Evolutionary conservation across 306 rosid species (phyloP).

Genomic region (Cicer chorassanicum): DNA sequence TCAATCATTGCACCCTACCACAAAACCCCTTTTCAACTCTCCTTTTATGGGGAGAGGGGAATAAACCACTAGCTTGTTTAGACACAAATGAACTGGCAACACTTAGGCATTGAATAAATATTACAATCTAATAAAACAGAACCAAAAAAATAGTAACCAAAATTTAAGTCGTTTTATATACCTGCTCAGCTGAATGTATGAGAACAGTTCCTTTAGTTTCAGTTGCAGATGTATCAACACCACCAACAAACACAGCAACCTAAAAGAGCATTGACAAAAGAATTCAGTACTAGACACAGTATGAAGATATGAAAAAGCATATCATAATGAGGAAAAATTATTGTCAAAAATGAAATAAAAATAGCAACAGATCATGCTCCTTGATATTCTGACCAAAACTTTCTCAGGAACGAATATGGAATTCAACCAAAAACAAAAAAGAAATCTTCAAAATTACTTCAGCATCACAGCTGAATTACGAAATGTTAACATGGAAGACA

Average conservation of each 20-base stretch:
- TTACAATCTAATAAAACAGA: conserved; percentile 14
- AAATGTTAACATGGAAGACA: conserved; percentile 4
- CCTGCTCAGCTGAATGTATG: conserved; percentile 93
- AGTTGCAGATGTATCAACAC: conserved; percentile 94
- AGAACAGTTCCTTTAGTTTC: conserved; percentile 95
- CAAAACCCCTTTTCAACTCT: conserved; percentile 1
- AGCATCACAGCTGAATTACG: not conserved
- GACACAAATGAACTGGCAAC: conserved; percentile 23
- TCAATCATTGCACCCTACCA: not conserved
- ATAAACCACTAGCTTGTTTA: conserved; percentile 29
- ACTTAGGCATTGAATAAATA: not conserved
- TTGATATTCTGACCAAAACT: not conserved
- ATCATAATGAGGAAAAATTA: not conserved
- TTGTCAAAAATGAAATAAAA: conserved; percentile 5
- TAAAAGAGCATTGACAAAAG: conserved; percentile 48
- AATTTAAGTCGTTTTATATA: conserved; percentile 38
- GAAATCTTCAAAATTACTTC: conserved; percentile 1
- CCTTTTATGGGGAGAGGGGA: not conserved
- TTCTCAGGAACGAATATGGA: not conserved
- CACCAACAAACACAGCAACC: conserved; percentile 93
- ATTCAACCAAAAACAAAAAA: not conserved
- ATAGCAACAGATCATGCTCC: conserved; percentile 1
- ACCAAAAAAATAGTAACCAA: conserved; percentile 13
- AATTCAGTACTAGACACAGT: conserved; percentile 24
- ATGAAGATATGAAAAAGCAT: conserved; percentile 12